These are phyloP conservation scores for Phytophthora hibernalis DNA, from an alignment of 352 stramenopile genomes.

Conservation along the genomic window DNA sequence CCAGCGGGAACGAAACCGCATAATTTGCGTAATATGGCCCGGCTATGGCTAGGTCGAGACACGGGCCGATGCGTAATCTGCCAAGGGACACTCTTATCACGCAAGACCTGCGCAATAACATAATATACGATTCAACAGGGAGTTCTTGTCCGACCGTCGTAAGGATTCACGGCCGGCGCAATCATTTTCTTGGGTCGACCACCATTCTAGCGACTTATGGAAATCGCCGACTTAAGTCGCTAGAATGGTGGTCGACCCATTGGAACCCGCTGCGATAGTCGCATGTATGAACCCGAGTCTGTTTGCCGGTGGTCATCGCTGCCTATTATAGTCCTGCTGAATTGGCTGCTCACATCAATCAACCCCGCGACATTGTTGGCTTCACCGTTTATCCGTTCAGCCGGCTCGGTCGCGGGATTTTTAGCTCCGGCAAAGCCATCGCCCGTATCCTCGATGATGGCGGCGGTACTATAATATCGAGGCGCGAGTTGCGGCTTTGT, in stretches of 20 bases:
- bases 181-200: not conserved
- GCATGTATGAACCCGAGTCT: too few relatives aligned
- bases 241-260: too few relatives aligned
- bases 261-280: too few relatives aligned
- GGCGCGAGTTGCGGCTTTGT: not conserved
- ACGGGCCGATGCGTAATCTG: slow-evolving; percentile 7
- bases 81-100: not conserved
- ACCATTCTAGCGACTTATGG: slow-evolving; percentile 13
- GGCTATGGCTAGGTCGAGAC: not conserved
- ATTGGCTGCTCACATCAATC: not conserved
- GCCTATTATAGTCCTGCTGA: not conserved
- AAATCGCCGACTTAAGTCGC: not conserved
- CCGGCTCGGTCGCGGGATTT: not conserved
- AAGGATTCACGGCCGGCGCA: not conserved
- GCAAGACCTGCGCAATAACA: not conserved
- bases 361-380: not conserved
- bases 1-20: not conserved
- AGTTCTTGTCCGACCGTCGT: slow-evolving; percentile 3
- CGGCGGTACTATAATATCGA: not conserved
- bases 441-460: slow-evolving; percentile 9
- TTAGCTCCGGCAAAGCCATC: not conserved
- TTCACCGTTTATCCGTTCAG: too few relatives aligned
- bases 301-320: not conserved
- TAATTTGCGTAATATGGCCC: slow-evolving; percentile 9
- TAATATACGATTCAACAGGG: not conserved